Evolutionary conservation across 2,329 filamentous ascomycete genomes (phyloP).

Genomic region (Trichoderma asperellum): DNA sequence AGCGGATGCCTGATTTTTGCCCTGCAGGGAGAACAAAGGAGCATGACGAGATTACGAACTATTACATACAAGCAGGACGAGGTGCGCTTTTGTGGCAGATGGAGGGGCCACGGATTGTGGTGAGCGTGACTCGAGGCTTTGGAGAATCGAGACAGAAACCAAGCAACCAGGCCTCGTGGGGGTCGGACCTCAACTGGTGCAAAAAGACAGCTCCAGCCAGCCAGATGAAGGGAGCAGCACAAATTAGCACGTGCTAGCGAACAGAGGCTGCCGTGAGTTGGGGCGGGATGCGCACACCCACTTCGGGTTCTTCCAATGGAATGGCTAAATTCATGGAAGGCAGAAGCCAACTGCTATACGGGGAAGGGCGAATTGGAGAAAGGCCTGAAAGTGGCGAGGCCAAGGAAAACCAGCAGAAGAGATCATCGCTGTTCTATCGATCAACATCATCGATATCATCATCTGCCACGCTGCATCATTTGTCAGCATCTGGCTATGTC

Average conservation of each 20-base stretch:
- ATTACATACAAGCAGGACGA: not conserved
- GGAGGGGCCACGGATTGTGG: not conserved
- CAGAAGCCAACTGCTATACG: not conserved
- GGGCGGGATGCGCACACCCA: conserved; percentile 19
- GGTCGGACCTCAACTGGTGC: not conserved
- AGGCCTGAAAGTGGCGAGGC: conserved; percentile 13
- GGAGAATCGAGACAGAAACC: conserved; percentile 14
- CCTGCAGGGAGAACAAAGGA: not conserved
- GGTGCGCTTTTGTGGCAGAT: not conserved
- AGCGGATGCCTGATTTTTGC: not conserved
- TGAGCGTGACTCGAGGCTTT: conserved; percentile 3
- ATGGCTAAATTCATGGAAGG: not conserved
- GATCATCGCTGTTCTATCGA: conserved; percentile 11
- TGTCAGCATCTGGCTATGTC: conserved; percentile 2
- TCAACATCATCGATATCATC: conserved; percentile 13
- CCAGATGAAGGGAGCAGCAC: not conserved
- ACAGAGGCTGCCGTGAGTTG: conserved; percentile 12
- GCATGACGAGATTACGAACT: not conserved
- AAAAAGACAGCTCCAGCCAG: conserved; percentile 7
- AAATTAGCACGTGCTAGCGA: conserved; percentile 22
- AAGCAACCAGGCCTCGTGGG: conserved; percentile 6
- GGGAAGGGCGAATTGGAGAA: not conserved
- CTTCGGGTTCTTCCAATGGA: conserved; percentile 10
- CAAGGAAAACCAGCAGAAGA: not conserved
- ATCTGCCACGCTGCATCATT: conserved; percentile 17